A percentile compares a stretch with the other conserved stretches of the same genome.
Evolutionary conservation across 495 filamentous ascomycete genomes (phyloP).

Genomic region (Amniculicola lignicola): DNA sequence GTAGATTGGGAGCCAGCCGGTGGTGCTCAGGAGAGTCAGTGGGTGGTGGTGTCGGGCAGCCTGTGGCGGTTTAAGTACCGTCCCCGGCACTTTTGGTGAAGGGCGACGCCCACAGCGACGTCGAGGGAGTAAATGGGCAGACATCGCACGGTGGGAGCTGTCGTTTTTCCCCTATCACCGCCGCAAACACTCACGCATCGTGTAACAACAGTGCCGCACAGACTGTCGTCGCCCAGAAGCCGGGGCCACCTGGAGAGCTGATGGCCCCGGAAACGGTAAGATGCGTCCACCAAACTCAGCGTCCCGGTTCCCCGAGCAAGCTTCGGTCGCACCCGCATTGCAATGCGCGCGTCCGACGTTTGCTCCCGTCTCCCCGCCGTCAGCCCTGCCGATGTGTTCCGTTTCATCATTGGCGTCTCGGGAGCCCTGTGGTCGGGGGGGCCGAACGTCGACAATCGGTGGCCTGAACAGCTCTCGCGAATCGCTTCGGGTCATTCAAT

Average conservation of each 20-base stretch:
- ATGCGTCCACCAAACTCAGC: background rate
- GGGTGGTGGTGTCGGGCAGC: too few species aligned
- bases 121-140: background rate
- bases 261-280: constrained; percentile 1
- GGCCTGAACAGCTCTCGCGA: too few species aligned
- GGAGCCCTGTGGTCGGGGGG: too few species aligned
- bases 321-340: constrained; percentile 8
- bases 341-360: constrained; percentile 4
- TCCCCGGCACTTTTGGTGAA: background rate
- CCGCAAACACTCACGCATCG: background rate
- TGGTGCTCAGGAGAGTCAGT: too few species aligned
- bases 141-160: background rate
- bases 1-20: too few species aligned
- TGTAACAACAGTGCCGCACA: background rate
- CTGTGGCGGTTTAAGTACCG: background rate
- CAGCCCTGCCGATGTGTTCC: background rate
- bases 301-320: constrained; percentile 11
- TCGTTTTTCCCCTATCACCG: constrained; percentile 7
- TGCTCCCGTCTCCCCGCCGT: constrained; percentile 12
- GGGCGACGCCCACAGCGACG: too few species aligned
- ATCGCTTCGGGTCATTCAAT: too few species aligned
- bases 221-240: too few species aligned
- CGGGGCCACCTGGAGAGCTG: too few species aligned
- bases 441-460: too few species aligned
- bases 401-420: background rate